Conservation (phyloP, 345 rosid species). For the Geranium brycei region DNA sequence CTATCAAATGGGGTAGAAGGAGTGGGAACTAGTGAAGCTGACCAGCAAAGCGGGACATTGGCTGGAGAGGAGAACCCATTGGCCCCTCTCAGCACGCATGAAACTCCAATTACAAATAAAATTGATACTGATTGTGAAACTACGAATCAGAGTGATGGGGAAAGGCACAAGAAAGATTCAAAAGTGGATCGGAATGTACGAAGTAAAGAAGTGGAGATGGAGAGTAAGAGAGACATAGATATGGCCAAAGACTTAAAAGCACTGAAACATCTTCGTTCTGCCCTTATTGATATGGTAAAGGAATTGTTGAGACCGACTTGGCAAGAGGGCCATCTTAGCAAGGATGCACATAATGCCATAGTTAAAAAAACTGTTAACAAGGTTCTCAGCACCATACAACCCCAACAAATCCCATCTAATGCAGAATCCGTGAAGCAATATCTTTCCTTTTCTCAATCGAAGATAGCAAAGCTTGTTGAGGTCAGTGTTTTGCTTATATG, state of each 20-base stretch:
- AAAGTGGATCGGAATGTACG: conserved; percentile 23
- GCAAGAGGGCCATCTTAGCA: conserved; percentile 72
- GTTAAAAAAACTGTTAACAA: conserved; percentile 69
- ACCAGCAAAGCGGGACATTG: conserved; percentile 24
- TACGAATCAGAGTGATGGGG: conserved; percentile 27
- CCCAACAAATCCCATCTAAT: conserved; percentile 48
- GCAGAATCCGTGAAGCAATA: conserved; percentile 39
- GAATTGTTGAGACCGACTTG: conserved; percentile 70
- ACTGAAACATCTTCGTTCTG: conserved; percentile 42
- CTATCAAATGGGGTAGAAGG: conserved; percentile 23
- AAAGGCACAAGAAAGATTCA: conserved; percentile 24
- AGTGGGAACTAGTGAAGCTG: conserved; percentile 35
- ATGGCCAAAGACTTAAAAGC: conserved; percentile 37
- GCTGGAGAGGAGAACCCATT: conserved; percentile 39
- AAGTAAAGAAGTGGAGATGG: conserved; percentile 28
- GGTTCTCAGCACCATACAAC: conserved; percentile 46
- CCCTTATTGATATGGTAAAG: conserved; percentile 52
- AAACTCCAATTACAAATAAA: conserved; percentile 21
- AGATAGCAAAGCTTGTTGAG: conserved; percentile 69
- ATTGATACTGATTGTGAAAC: conserved; percentile 20
- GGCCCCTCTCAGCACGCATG: conserved; percentile 22
- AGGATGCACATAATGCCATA: conserved; percentile 64
- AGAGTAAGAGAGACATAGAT: conserved; percentile 33
- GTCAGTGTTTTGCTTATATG: conserved; percentile 30
- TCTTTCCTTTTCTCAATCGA: conserved; percentile 42